A percentile compares a stretch with the other conserved stretches of the same genome.
These are phyloP conservation scores for Suillus hirtellus DNA, from an alignment of 768 basidiomycete genomes.

Conservation along the genomic window DNA sequence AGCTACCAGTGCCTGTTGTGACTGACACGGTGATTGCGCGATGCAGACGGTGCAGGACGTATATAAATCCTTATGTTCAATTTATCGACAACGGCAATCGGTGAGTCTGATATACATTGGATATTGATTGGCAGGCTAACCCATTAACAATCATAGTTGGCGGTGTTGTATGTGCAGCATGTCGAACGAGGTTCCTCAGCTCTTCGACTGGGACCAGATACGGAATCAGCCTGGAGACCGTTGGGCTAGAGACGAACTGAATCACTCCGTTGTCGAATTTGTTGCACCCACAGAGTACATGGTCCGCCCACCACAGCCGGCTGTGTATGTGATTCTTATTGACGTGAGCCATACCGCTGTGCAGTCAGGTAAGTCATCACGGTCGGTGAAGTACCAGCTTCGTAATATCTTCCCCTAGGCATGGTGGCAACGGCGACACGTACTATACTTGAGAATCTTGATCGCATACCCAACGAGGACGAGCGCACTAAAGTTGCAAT, in stretches of 20 bases:
- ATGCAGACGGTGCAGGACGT: constrained; percentile 92
- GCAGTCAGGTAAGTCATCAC: constrained; percentile 68
- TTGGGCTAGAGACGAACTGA: constrained; percentile 92
- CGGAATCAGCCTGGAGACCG: constrained; percentile 93
- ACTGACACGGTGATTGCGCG: constrained; percentile 94
- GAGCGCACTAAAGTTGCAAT: constrained; percentile 89
- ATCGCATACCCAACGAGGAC: constrained; percentile 94
- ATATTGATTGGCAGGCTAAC: constrained; percentile 12
- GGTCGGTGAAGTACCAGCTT: background rate
- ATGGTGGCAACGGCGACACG: constrained; percentile 99
- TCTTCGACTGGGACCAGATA: constrained; percentile 97
- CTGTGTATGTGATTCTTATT: constrained; percentile 95
- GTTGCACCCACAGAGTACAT: constrained; percentile 99
- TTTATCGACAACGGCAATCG: constrained; percentile 98
- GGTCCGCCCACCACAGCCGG: constrained; percentile 97
- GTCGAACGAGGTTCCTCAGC: constrained; percentile 96
- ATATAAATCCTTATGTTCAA: constrained; percentile 97
- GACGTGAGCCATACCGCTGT: constrained; percentile 93
- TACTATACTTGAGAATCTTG: constrained; percentile 92
- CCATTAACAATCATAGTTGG: constrained; percentile 59
- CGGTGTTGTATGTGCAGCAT: constrained; percentile 99
- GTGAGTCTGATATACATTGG: constrained; percentile 36
- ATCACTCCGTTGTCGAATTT: constrained; percentile 92
- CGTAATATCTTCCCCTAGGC: constrained; percentile 43
- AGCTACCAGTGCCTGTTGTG: constrained; percentile 84